Conservation (phyloP, 176 grass and related monocot species). For the Raddia guianensis region DNA sequence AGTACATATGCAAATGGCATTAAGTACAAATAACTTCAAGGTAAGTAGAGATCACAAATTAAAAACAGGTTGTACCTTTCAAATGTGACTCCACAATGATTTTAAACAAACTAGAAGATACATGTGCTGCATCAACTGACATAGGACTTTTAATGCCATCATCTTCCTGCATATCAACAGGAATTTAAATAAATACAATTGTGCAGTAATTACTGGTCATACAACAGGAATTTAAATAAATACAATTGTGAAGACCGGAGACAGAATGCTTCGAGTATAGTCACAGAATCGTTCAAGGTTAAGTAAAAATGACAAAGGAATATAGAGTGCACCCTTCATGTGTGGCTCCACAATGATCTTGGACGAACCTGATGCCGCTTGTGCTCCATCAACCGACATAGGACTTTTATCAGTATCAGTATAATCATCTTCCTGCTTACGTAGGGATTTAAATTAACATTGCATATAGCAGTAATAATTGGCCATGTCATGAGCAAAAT, state of each 20-base stretch:
- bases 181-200: slow-evolving; percentile 27
- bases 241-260: slow-evolving; percentile 29
- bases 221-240: no score
- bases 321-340: slow-evolving; percentile 70
- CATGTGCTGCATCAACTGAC: slow-evolving; percentile 71
- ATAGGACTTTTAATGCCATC: slow-evolving; percentile 61
- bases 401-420: slow-evolving; percentile 59
- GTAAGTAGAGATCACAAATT: slow-evolving; percentile 20
- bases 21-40: slow-evolving; percentile 23
- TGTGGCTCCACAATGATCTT: slow-evolving; percentile 85
- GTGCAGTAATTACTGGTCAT: slow-evolving; percentile 18
- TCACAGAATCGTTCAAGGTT: slow-evolving; percentile 4
- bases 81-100: slow-evolving; percentile 90
- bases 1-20: slow-evolving; percentile 3
- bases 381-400: slow-evolving; percentile 72
- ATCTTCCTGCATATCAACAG: slow-evolving; percentile 50
- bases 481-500: slow-evolving; percentile 20
- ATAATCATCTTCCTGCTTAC: slow-evolving; percentile 57
- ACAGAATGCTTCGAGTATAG: not conserved
- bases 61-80: slow-evolving; percentile 65
- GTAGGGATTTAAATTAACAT: slow-evolving; percentile 26
- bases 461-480: slow-evolving; percentile 14
- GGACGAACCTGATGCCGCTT: slow-evolving; percentile 85
- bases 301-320: slow-evolving; percentile 33
- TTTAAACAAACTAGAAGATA: slow-evolving; percentile 87